These are phyloP conservation scores for Acacia pycnantha DNA, from an alignment of 331 rosid species.

Conservation along the genomic window DNA sequence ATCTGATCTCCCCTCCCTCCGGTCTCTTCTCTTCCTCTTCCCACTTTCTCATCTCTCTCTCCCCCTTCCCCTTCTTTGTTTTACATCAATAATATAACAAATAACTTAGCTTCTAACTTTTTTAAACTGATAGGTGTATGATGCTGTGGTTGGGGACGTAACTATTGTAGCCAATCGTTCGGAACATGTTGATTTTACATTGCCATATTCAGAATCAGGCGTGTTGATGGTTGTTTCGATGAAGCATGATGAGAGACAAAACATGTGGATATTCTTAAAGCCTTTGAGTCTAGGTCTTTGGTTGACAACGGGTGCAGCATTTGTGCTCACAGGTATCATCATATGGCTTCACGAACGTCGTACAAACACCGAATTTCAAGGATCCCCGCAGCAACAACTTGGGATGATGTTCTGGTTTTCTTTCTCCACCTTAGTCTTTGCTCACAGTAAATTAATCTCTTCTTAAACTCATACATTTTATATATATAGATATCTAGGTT, in stretches of 20 bases:
- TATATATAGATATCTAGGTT: background rate
- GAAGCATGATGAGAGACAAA: background rate
- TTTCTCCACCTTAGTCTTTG: slow-evolving; percentile 38
- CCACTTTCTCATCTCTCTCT: no score
- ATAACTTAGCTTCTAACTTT: background rate
- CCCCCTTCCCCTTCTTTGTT: no score
- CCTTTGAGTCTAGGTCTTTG: slow-evolving; percentile 47
- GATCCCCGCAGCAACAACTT: slow-evolving; percentile 25
- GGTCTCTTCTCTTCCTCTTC: no score
- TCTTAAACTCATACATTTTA: background rate
- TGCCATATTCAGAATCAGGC: slow-evolving; percentile 46
- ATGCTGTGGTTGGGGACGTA: slow-evolving; percentile 39
- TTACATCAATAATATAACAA: background rate
- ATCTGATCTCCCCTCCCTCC: no score
- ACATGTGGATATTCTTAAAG: slow-evolving; percentile 49
- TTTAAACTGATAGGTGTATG: slow-evolving; percentile 22
- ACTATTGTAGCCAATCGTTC: slow-evolving; percentile 43
- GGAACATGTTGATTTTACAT: slow-evolving; percentile 30
- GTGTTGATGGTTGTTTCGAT: slow-evolving; percentile 38
- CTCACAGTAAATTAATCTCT: slow-evolving; percentile 30
- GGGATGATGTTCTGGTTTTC: slow-evolving; percentile 35
- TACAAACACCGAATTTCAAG: slow-evolving; percentile 28
- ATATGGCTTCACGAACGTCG: slow-evolving; percentile 40
- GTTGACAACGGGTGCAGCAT: slow-evolving; percentile 28
- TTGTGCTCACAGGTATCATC: slow-evolving; percentile 30